Evolutionary conservation across 148 eudicot genomes (phyloP).

Genomic region (Fagopyrum esculentum): DNA sequence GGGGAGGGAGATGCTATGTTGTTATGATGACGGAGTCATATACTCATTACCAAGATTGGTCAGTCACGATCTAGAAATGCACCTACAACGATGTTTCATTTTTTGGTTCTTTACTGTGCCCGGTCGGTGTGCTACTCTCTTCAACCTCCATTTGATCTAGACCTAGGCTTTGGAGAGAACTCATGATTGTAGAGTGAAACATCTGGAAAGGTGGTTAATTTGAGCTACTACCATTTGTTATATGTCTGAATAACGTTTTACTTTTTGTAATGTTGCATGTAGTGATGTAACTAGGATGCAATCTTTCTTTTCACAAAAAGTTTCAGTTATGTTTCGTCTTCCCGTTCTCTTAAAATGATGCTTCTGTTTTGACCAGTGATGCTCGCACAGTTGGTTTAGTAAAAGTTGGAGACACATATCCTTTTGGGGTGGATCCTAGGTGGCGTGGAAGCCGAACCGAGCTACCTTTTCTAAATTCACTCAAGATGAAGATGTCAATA

Average conservation of each 20-base stretch:
- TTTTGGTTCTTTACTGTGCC: not conserved
- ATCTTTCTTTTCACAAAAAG: not conserved
- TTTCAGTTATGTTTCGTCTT: not conserved
- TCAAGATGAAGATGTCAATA: conserved; percentile 99
- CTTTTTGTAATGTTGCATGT: not conserved
- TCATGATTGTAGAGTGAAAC: not conserved
- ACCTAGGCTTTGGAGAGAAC: not conserved
- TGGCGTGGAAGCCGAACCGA: conserved; percentile 99
- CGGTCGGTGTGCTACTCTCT: not conserved
- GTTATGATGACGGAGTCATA: not conserved
- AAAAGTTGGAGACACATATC: conserved; percentile 79
- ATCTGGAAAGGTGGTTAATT: not conserved
- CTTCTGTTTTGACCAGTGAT: conserved; percentile 46
- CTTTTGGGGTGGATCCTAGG: conserved; percentile 98
- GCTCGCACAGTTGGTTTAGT: conserved; percentile 65
- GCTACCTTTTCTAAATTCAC: conserved; percentile 92
- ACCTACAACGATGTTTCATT: not conserved
- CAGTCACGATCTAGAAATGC: conserved; percentile 1
- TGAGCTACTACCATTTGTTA: not conserved
- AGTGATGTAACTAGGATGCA: not conserved
- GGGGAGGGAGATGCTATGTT: not conserved
- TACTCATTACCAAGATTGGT: not conserved
- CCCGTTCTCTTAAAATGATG: not conserved
- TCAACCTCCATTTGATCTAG: not conserved
- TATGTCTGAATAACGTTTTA: not conserved